Conservation (phyloP, 2,329 filamentous ascomycete genomes). For the Tolypocladium nubicola region DNA sequence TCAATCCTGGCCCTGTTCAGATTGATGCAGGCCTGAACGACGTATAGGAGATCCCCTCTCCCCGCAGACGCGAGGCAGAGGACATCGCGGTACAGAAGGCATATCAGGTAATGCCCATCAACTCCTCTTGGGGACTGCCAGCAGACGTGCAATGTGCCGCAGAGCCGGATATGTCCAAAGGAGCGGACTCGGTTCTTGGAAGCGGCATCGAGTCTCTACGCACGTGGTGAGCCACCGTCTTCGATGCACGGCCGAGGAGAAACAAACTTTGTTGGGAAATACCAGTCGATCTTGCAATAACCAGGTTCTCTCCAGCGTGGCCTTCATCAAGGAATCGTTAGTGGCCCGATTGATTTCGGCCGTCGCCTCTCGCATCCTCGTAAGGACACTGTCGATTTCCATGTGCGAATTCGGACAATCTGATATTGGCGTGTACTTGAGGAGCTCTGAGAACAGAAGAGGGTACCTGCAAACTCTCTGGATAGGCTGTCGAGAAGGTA, state of each 20-base stretch:
- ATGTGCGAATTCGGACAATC: slow-evolving; percentile 79
- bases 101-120: slow-evolving; percentile 73
- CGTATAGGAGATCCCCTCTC: slow-evolving; percentile 57
- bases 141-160: slow-evolving; percentile 72
- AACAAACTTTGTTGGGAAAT: slow-evolving; percentile 56
- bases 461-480: slow-evolving; percentile 89
- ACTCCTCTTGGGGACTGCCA: slow-evolving; percentile 63
- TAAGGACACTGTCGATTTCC: slow-evolving; percentile 64
- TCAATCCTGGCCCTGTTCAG: slow-evolving; percentile 57
- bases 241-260: not conserved
- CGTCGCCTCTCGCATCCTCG: slow-evolving; percentile 63
- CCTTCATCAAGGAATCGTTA: slow-evolving; percentile 59
- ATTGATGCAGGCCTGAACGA: slow-evolving; percentile 63
- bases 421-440: slow-evolving; percentile 70
- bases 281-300: slow-evolving; percentile 70
- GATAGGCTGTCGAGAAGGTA: slow-evolving; percentile 53
- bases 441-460: slow-evolving; percentile 72
- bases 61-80: slow-evolving; percentile 63
- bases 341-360: slow-evolving; percentile 77
- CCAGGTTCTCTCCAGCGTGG: slow-evolving; percentile 71
- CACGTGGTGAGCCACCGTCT: not conserved
- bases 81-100: slow-evolving; percentile 71
- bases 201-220: slow-evolving; percentile 36
- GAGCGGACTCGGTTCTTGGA: slow-evolving; percentile 61
- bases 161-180: slow-evolving; percentile 71